Conservation (phyloP, 441 rosid genomes). For the Syzygium malaccense region DNA sequence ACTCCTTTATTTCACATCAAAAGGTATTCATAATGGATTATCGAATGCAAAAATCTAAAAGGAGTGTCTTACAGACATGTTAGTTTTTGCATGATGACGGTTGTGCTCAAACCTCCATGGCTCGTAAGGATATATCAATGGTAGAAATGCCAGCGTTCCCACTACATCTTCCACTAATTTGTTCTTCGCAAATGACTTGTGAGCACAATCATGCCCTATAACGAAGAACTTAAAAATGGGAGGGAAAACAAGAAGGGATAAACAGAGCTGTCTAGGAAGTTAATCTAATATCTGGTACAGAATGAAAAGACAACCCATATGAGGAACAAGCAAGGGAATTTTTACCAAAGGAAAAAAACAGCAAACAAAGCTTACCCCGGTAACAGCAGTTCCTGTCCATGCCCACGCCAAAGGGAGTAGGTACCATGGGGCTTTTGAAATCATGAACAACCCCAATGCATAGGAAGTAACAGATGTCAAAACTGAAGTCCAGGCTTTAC, state of each 20-base stretch:
- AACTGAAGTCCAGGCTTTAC: conserved; percentile 83
- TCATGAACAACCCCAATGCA: conserved; percentile 71
- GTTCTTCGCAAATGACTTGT: conserved; percentile 86
- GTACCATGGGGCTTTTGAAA: conserved; percentile 87
- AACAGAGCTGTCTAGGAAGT: not conserved
- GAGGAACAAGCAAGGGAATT: not conserved
- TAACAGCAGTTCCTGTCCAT: conserved; percentile 91
- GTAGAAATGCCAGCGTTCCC: conserved; percentile 88
- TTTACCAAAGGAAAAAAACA: not conserved
- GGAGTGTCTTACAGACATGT: conserved; percentile 46
- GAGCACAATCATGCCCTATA: conserved; percentile 98
- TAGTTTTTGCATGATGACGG: conserved; percentile 92
- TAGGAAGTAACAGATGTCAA: conserved; percentile 73
- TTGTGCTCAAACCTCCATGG: conserved; percentile 98
- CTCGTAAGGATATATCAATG: conserved; percentile 87
- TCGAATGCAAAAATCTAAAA: not conserved
- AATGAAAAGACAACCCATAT: not conserved
- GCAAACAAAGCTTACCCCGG: conserved; percentile 48
- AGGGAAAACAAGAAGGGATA: not conserved
- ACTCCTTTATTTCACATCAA: not conserved
- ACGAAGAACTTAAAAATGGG: conserved; percentile 70
- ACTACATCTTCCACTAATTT: conserved; percentile 86
- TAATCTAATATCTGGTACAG: not conserved
- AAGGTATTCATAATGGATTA: not conserved
- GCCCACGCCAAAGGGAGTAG: conserved; percentile 95